Base-by-base conservation (phyloP, 176 grass and related monocot genomes). In the Poa pratensis region DNA sequence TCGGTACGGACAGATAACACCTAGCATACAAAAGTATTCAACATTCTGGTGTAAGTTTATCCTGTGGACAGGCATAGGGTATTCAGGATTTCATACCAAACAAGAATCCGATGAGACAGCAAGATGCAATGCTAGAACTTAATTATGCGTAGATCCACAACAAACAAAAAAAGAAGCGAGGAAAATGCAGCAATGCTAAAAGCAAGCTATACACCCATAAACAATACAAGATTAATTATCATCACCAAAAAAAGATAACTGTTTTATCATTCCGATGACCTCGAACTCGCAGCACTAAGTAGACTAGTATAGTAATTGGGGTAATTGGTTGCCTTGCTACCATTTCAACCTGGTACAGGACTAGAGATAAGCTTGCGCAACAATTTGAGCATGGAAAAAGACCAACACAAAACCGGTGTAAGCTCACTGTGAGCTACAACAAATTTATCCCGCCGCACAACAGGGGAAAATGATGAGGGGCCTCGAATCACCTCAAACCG, bases 401-500 rank as follows among this genome's bases (percentile, higher is more conserved):
- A 52, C 71, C 43, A 74, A 50, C 45, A 18, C 27, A 27, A 27
- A 9, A 11, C 40, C 10, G 10, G 58, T 26, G 12, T 53, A 54
- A 22, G 48, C 83, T 46, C 23, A 51, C 62, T 24, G 15, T 69
- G 37, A 68, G 73, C 46, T 67, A 42, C 45, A 23, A 48, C 17
- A n/a, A 51, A 40, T 48, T 51, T 55, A 72, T n/a, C 27, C 9
- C 43, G 20, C 66, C 61, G 78, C 43, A 50, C 19, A 80, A 11
- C 45, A 86, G 20, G 39, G 52, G 18, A 60, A 24, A 45, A 51
- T 59, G 51, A 59, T 9, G 40, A 67, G 14, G 57, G 43, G 27
- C 40, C 70, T 64, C 27, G 15, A 54, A 72, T 16, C 51, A 72
- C 54, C 77, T 80, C 67, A 22, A 86, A 62, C 37, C 53, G 57